Conservation (phyloP, 371 early-diverging fungal species). For the Mortierella polycephala region DNA sequence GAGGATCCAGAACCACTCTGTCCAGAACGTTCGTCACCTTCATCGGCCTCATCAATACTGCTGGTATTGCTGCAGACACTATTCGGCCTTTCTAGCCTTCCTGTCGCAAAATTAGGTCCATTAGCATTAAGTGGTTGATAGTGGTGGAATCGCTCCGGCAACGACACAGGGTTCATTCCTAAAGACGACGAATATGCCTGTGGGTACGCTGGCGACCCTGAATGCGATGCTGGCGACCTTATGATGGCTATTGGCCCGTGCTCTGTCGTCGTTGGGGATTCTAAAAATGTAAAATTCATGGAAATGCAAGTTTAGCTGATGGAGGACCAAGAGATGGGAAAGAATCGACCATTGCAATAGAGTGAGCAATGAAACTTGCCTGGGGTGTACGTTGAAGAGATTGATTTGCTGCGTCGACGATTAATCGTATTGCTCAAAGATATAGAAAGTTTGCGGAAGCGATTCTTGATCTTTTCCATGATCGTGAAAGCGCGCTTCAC, state of each 20-base stretch:
- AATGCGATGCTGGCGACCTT: conserved; percentile 14
- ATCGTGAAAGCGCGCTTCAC: conserved; percentile 69
- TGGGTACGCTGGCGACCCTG: no score
- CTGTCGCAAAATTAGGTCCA: conserved; percentile 10
- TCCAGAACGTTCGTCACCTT: conserved; percentile 28
- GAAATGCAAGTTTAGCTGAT: not conserved
- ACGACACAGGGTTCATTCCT: conserved; percentile 17
- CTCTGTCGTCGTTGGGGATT: conserved; percentile 36
- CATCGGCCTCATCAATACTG: conserved; percentile 46
- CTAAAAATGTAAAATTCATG: conserved; percentile 3
- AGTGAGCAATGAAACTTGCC: conserved; percentile 11
- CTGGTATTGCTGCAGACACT: conserved; percentile 46
- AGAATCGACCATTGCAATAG: no score
- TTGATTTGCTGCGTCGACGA: conserved; percentile 48
- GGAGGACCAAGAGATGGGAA: no score
- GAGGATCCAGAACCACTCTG: conserved; percentile 35
- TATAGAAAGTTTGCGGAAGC: conserved; percentile 68
- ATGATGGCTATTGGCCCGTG: conserved; percentile 36
- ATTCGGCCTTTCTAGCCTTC: conserved; percentile 31
- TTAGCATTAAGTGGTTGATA: conserved; percentile 23
- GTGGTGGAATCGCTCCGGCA: conserved; percentile 43
- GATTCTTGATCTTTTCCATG: conserved; percentile 55
- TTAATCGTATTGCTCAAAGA: conserved; percentile 60
- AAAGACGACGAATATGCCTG: no score
- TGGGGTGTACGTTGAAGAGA: conserved; percentile 31